Evolutionary conservation across 352 stramenopile genomes (phyloP).

Genomic region (Blastocystis sp.): DNA sequence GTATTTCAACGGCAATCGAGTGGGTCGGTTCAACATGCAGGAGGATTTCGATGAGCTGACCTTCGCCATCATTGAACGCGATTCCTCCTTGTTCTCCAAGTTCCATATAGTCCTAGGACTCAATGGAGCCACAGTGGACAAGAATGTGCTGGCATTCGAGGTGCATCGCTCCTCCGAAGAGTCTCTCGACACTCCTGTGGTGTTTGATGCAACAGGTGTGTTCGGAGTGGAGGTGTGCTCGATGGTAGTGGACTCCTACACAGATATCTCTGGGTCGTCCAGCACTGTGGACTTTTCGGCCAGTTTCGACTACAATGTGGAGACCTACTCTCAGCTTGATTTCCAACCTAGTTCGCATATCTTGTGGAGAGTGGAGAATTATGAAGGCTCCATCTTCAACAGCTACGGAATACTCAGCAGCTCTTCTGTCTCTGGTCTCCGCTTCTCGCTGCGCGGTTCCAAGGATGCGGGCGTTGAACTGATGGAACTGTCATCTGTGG

Average conservation of each 20-base stretch:
- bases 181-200: background rate
- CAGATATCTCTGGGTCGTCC: background rate
- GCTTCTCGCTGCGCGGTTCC: background rate
- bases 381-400: slow-evolving; percentile 7
- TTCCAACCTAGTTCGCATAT: background rate
- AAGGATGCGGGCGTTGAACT: background rate
- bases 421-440: background rate
- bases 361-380: background rate
- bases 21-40: slow-evolving; percentile 11
- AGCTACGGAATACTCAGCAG: background rate
- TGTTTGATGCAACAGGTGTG: slow-evolving; percentile 11
- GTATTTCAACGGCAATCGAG: slow-evolving; percentile 40
- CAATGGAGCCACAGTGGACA: background rate
- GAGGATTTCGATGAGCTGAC: slow-evolving; percentile 11
- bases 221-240: slow-evolving; percentile 12
- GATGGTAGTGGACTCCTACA: background rate
- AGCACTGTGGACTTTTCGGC: background rate
- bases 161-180: background rate
- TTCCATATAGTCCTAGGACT: slow-evolving; percentile 24
- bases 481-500: background rate
- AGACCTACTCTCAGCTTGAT: background rate
- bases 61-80: background rate
- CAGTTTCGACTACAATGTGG: background rate
- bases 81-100: background rate
- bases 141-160: slow-evolving; percentile 49